Conservation (phyloP, 305 asterid genomes). For the Salvia sclarea region DNA sequence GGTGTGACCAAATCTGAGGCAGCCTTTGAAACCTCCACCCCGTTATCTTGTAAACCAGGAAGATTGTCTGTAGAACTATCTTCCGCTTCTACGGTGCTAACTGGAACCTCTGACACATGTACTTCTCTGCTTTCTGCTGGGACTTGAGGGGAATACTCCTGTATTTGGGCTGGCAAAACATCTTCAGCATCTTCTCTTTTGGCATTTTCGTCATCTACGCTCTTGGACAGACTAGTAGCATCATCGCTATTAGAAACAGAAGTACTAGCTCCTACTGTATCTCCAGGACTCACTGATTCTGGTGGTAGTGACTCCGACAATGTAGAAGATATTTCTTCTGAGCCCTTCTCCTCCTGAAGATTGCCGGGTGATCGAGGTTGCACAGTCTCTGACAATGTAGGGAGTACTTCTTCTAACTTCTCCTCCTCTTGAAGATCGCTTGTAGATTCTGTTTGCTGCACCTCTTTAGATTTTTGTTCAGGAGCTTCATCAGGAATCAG, state of each 20-base stretch:
- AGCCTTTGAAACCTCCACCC: slow-evolving; percentile 41
- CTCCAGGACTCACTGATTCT: slow-evolving; percentile 43
- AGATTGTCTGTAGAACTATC: slow-evolving; percentile 45
- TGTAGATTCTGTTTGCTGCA: slow-evolving; percentile 48
- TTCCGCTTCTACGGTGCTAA: slow-evolving; percentile 42
- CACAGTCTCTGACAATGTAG: slow-evolving; percentile 40
- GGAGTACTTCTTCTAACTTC: slow-evolving; percentile 39
- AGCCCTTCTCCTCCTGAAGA: slow-evolving; percentile 40
- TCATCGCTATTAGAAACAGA: slow-evolving; percentile 37
- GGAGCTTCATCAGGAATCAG: slow-evolving; percentile 41
- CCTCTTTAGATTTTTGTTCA: slow-evolving; percentile 43
- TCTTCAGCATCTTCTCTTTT: slow-evolving; percentile 44
- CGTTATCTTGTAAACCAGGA: slow-evolving; percentile 39
- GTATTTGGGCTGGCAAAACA: slow-evolving; percentile 44
- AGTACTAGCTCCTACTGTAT: slow-evolving; percentile 39
- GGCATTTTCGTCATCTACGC: slow-evolving; percentile 37
- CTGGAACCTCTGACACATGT: slow-evolving; percentile 47
- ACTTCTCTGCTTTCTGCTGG: slow-evolving; percentile 44
- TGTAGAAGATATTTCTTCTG: slow-evolving; percentile 42
- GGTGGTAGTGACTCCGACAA: slow-evolving; percentile 41
- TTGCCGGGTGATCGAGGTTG: slow-evolving; percentile 38
- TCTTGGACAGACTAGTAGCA: slow-evolving; percentile 40
- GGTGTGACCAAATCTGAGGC: slow-evolving; percentile 42
- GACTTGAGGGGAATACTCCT: slow-evolving; percentile 39
- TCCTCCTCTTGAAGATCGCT: slow-evolving; percentile 42